Conservation (phyloP, 106 monocot genomes). For the Apostasia shenzhenica region DNA sequence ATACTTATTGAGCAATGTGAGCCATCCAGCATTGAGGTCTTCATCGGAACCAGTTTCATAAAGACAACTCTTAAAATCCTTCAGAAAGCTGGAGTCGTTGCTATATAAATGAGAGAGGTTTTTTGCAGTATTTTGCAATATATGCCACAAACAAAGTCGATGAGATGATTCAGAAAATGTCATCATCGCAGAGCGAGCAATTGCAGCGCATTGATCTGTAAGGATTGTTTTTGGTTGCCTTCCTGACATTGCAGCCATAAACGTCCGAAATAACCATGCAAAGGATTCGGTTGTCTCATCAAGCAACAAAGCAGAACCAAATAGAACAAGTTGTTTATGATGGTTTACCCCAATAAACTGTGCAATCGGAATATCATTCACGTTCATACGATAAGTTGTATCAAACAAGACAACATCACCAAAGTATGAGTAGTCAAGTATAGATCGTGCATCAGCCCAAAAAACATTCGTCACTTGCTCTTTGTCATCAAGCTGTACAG, state of each 20-base stretch:
- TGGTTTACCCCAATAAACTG: constrained; percentile 57
- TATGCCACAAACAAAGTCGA: constrained; percentile 51
- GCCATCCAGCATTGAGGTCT: constrained; percentile 29
- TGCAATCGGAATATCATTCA: constrained; percentile 41
- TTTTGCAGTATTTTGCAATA: constrained; percentile 30
- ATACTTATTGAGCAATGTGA: constrained; percentile 27
- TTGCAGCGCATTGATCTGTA: constrained; percentile 30
- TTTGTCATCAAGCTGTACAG: constrained; percentile 46
- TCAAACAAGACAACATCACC: constrained; percentile 64
- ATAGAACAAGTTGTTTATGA: constrained; percentile 50
- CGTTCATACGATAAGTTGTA: constrained; percentile 33
- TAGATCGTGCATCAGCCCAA: constrained; percentile 56
- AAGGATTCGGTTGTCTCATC: constrained; percentile 63
- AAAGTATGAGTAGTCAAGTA: constrained; percentile 47
- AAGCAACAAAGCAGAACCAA: constrained; percentile 49
- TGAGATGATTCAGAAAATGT: constrained; percentile 23
- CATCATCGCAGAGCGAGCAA: constrained; percentile 20
- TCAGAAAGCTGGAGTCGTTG: constrained; percentile 24
- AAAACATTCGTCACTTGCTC: constrained; percentile 52
- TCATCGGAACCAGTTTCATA: constrained; percentile 29
- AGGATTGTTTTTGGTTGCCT: constrained; percentile 42
- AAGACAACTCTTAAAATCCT: constrained; percentile 39
- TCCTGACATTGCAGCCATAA: constrained; percentile 41
- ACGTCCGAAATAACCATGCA: constrained; percentile 58
- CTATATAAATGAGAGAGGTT: constrained; percentile 22